Conservation (phyloP, 2,329 filamentous ascomycete species). For the Pseudocercospora macadamiae region DNA sequence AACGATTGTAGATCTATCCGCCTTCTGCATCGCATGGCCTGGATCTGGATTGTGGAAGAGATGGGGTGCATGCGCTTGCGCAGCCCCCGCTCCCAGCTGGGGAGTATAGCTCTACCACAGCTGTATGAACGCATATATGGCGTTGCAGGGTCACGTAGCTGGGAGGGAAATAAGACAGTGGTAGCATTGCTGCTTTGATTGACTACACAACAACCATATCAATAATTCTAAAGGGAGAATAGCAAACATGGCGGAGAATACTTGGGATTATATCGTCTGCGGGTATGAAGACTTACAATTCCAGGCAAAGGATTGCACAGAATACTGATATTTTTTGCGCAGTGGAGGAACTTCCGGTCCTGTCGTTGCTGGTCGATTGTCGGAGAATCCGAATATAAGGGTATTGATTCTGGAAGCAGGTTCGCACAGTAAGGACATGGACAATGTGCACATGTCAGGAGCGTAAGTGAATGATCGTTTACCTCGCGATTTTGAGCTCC, state of each 20-base stretch:
- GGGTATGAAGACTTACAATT: slow-evolving; percentile 18
- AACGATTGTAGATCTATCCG: slow-evolving; percentile 1
- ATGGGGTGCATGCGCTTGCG: slow-evolving; percentile 3
- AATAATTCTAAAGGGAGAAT: neutral
- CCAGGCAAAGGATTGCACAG: neutral
- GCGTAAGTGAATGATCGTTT: slow-evolving; percentile 34
- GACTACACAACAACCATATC: neutral
- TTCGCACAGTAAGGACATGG: slow-evolving; percentile 41
- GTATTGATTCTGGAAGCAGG: slow-evolving; percentile 35
- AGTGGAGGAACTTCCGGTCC: slow-evolving; percentile 33
- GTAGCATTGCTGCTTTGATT: neutral
- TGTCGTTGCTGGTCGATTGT: slow-evolving; percentile 31
- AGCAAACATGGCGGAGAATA: slow-evolving; percentile 24
- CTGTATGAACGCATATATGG: neutral
- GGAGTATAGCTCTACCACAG: neutral
- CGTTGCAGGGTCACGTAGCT: neutral
- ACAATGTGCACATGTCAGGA: slow-evolving; percentile 52
- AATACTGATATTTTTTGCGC: slow-evolving; percentile 9
- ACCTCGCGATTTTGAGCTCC: neutral
- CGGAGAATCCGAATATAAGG: slow-evolving; percentile 31
- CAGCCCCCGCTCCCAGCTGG: neutral
- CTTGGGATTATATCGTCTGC: slow-evolving; percentile 32
- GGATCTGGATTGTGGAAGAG: neutral
- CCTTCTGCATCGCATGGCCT: neutral
- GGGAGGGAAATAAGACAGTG: neutral